These are phyloP conservation scores for Talaromyces amestolkiae DNA, from an alignment of 2,329 filamentous ascomycete genomes.

Conservation along the genomic window DNA sequence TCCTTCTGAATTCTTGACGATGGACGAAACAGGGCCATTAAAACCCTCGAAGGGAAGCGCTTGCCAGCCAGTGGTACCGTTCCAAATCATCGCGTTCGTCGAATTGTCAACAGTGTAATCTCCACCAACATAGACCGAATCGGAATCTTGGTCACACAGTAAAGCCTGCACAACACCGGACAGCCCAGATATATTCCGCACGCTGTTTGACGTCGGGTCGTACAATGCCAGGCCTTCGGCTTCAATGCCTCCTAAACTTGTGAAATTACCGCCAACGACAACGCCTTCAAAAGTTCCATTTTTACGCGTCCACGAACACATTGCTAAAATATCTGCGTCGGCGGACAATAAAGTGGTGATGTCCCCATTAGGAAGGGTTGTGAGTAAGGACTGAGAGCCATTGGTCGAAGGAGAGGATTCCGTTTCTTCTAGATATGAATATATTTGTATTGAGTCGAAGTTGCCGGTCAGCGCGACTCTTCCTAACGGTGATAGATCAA, in stretches of 20 bases:
- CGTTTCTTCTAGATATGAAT: constrained; percentile 77
- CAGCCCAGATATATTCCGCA: constrained; percentile 76
- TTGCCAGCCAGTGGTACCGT: constrained; percentile 64
- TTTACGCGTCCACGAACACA: constrained; percentile 73
- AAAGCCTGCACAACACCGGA: constrained; percentile 78
- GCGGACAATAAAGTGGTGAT: constrained; percentile 72
- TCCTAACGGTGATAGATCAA: constrained; percentile 76
- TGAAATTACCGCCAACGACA: constrained; percentile 92
- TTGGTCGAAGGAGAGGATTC: constrained; percentile 62
- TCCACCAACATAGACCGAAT: constrained; percentile 88
- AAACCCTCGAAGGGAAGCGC: constrained; percentile 89
- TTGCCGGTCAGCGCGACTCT: constrained; percentile 82
- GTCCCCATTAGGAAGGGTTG: constrained; percentile 78
- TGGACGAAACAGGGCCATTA: constrained; percentile 86
- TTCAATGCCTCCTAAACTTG: constrained; percentile 73
- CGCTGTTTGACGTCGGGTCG: constrained; percentile 66
- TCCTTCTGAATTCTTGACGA: constrained; percentile 73
- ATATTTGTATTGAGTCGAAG: constrained; percentile 88
- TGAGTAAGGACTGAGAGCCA: constrained; percentile 77
- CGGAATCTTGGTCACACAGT: constrained; percentile 72
- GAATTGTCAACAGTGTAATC: constrained; percentile 77
- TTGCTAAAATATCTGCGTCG: constrained; percentile 80
- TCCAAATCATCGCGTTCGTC: constrained; percentile 86
- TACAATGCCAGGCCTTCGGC: constrained; percentile 79
- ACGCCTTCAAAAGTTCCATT: constrained; percentile 70